These are phyloP conservation scores for Phanerochaete carnosa DNA, from an alignment of 768 basidiomycete species.

Conservation along the genomic window DNA sequence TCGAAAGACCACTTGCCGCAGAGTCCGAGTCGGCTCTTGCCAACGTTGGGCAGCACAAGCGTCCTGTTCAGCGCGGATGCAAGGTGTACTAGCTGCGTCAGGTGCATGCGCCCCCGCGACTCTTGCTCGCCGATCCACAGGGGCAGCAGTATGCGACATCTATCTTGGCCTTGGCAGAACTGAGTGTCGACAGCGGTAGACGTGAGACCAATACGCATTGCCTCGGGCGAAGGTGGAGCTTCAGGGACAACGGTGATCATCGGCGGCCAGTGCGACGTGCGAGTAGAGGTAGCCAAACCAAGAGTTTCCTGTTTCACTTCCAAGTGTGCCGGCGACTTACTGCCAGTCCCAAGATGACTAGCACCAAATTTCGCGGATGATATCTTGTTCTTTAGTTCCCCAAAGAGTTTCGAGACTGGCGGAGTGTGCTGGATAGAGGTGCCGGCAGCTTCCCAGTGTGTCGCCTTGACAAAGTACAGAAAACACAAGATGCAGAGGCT, in stretches of 20 bases:
- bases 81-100: conserved; percentile 50
- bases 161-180: conserved; percentile 19
- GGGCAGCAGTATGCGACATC: conserved; percentile 47
- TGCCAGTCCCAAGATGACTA: not conserved
- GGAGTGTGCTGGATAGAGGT: not conserved
- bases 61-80: conserved; percentile 49
- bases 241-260: conserved; percentile 34
- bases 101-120: conserved; percentile 53
- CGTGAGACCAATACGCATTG: not conserved
- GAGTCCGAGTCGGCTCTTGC: conserved; percentile 48
- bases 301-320: not conserved
- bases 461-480: not conserved
- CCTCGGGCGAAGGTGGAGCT: not conserved
- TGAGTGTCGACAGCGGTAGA: conserved; percentile 17
- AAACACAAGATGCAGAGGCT: not conserved
- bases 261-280: conserved; percentile 27
- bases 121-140: conserved; percentile 54
- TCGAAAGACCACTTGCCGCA: conserved; percentile 49
- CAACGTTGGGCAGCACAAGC: conserved; percentile 60
- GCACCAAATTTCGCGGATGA: not conserved
- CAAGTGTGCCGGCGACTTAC: too few relatives aligned
- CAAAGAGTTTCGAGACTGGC: not conserved
- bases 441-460: not conserved
- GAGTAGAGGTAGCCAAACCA: not conserved
- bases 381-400: not conserved